phyloP scores from a whole-genome alignment of 768 basidiomycete species.

The Leccinum rimulosum region DNA sequence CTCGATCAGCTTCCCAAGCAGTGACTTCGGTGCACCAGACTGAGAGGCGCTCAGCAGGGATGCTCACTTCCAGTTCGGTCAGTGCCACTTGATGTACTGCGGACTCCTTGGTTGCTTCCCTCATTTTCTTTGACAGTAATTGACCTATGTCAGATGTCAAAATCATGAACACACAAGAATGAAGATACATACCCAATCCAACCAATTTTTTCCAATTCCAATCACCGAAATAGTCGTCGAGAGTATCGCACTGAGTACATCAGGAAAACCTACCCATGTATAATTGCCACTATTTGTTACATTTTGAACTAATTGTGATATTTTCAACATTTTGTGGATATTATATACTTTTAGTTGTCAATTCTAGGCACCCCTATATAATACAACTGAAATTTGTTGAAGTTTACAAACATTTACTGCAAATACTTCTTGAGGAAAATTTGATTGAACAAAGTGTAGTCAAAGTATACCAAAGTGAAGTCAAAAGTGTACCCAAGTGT shows the following conservation, averaged over 20 bases:
- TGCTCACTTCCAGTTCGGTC: not conserved
- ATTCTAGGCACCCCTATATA: too few relatives aligned
- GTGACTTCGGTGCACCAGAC: not conserved
- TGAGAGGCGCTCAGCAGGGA: not conserved
- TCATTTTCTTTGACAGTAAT: not conserved
- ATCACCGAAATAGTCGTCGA: constrained; percentile 38
- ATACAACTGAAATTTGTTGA: too few relatives aligned
- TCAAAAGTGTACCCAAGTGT: too few relatives aligned
- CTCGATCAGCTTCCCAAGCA: not conserved
- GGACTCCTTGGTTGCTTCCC: not conserved
- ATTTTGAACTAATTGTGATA: too few relatives aligned
- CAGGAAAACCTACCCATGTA: too few relatives aligned
- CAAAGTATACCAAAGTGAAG: too few relatives aligned
- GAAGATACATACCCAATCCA: not conserved
- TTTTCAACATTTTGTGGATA: too few relatives aligned
- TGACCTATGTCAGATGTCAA: not conserved
- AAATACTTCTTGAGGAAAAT: too few relatives aligned
- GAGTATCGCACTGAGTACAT: constrained; percentile 30
- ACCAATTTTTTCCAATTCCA: not conserved
- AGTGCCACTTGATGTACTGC: not conserved
- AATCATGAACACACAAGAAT: not conserved
- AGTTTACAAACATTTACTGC: too few relatives aligned
- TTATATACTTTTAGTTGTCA: too few relatives aligned
- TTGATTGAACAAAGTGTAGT: too few relatives aligned
- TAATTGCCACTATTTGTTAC: too few relatives aligned